Conservation (phyloP, 305 asterid genomes). For the Fraxinus velutina region DNA sequence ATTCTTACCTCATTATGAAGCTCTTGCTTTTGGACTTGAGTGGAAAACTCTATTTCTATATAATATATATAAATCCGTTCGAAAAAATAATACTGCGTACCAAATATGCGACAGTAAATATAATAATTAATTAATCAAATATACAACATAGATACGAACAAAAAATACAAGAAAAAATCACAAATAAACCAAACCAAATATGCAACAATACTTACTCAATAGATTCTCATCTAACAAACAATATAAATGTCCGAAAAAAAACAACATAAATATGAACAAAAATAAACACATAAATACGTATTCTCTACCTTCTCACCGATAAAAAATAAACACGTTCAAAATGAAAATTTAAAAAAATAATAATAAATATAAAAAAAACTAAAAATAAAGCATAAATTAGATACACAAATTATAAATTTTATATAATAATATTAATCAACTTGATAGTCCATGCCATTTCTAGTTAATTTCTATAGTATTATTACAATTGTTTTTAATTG, state of each 20-base stretch:
- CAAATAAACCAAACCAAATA: not conserved
- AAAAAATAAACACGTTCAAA: not conserved
- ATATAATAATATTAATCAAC: not conserved
- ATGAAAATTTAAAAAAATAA: no score
- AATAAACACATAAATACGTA: not conserved
- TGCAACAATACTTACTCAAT: not conserved
- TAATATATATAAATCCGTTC: not conserved
- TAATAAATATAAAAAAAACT: no score
- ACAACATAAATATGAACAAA: no score
- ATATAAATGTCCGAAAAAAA: not conserved
- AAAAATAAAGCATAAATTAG: no score
- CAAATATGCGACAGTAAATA: not conserved
- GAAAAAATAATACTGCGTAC: not conserved
- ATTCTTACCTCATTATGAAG: not conserved
- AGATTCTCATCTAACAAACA: not conserved
- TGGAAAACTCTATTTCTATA: not conserved
- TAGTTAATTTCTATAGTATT: no score
- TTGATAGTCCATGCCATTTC: not conserved
- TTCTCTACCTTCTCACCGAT: not conserved
- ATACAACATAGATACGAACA: not conserved
- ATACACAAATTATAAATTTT: no score
- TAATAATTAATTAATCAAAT: not conserved
- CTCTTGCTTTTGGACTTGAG: not conserved
- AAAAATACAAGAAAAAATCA: no score
- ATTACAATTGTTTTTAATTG: not conserved